Evolutionary conservation across 2,329 filamentous ascomycete genomes (phyloP).

Genomic region (Diaporthe sp.): DNA sequence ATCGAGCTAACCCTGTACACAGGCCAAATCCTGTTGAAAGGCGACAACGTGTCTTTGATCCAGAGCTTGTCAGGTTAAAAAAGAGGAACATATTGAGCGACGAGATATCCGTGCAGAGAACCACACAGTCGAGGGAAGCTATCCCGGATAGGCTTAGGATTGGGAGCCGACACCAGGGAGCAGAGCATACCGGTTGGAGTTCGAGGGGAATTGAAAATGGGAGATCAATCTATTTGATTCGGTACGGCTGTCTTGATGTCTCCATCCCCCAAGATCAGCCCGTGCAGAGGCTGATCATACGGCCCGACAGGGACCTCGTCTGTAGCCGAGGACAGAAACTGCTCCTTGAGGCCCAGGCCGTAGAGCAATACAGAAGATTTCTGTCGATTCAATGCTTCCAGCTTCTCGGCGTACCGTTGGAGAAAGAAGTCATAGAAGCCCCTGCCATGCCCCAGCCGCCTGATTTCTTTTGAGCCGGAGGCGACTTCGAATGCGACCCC

Average conservation of each 20-base stretch:
- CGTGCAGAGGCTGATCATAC: constrained; percentile 85
- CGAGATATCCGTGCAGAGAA: constrained; percentile 4
- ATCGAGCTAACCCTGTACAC: constrained; percentile 46
- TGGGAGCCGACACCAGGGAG: constrained; percentile 26
- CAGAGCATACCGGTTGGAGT: constrained; percentile 25
- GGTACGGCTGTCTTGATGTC: constrained; percentile 59
- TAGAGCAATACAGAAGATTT: constrained; percentile 67
- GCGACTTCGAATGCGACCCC: constrained; percentile 90
- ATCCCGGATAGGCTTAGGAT: constrained; percentile 1
- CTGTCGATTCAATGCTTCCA: constrained; percentile 48
- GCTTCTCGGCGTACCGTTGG: constrained; percentile 74
- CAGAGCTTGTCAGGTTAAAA: constrained; percentile 62
- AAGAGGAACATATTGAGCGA: constrained; percentile 1
- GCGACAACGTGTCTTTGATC: constrained; percentile 89
- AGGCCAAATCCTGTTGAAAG: constrained; percentile 90
- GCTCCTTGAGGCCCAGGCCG: constrained; percentile 88
- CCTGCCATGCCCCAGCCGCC: constrained; percentile 91
- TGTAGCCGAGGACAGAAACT: constrained; percentile 75
- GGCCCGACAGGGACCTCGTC: constrained; percentile 80
- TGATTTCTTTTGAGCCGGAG: constrained; percentile 66
- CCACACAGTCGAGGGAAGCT: constrained; percentile 10
- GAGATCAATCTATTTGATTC: constrained; percentile 60
- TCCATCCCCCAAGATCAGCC: constrained; percentile 80
- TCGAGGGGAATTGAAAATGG: constrained; percentile 52
- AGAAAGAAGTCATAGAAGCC: constrained; percentile 98